Evolutionary conservation across 1,284 basidiomycete genomes (phyloP).

Genomic region (Moniliophthora roreri): DNA sequence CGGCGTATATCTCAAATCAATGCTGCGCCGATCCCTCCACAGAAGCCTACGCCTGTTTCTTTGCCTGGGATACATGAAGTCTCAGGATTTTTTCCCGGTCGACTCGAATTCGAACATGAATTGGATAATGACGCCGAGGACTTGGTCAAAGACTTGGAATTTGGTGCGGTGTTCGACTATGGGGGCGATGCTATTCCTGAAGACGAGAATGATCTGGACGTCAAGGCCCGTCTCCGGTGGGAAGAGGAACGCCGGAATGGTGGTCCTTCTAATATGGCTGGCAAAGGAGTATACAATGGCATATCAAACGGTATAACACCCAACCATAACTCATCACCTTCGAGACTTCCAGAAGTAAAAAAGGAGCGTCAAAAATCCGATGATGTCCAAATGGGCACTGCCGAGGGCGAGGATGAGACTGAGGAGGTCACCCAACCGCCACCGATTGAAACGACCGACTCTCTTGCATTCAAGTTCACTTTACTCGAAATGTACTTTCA

Average conservation of each 20-base stretch:
- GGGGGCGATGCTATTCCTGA: conserved; percentile 84
- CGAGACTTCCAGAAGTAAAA: conserved; percentile 17
- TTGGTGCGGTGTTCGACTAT: conserved; percentile 83
- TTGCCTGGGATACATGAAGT: conserved; percentile 95
- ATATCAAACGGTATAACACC: conserved; percentile 48
- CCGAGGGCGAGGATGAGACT: conserved; percentile 40
- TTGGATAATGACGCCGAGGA: conserved; percentile 96
- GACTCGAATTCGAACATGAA: conserved; percentile 97
- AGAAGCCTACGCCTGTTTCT: conserved; percentile 84
- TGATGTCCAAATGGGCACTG: conserved; percentile 45
- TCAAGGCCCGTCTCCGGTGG: conserved; percentile 66
- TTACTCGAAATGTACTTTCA: conserved; percentile 93
- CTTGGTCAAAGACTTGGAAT: conserved; percentile 94
- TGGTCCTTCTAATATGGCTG: conserved; percentile 17
- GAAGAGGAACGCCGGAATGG: conserved; percentile 56
- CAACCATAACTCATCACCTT: conserved; percentile 29
- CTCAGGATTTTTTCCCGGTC: conserved; percentile 91
- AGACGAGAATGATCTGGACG: conserved; percentile 71
- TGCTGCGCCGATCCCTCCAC: conserved; percentile 48
- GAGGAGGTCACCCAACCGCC: conserved; percentile 71
- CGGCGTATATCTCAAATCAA: conserved; percentile 77
- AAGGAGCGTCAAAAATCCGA: conserved; percentile 44
- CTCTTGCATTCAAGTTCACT: conserved; percentile 88
- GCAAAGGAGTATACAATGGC: conserved; percentile 44
- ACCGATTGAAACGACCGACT: conserved; percentile 83